Evolutionary conservation across 139 green algal species (phyloP), one percentile per base, ranked within the genome.

Genomic region (Coelastrella sp.): DNA sequence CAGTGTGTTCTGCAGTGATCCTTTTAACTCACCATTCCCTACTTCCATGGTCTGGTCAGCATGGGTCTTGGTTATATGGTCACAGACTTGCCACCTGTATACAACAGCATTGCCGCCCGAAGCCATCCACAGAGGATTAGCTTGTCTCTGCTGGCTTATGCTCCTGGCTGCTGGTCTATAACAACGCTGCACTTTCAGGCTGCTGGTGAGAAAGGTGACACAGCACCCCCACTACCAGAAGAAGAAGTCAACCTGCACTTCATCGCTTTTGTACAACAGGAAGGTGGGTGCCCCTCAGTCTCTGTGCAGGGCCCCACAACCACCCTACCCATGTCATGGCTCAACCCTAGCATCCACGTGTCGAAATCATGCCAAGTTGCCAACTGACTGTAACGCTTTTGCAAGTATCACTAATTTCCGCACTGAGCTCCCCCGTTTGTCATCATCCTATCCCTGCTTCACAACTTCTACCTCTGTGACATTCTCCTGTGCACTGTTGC

Each of bases 191-290:
- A 8, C 35, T 9, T 73, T 70, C 58, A 98, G 94, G 93, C 92
- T 17, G 96, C 96, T 24, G 97, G 95, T 6, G 89, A 93, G 72
- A 91, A 93, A 79, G 97, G 97, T 11, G 91, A 94, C 83, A 98
- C 96, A 0, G 94, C 91, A 0, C 89, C 96, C 0, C 97, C 96
- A 0, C 19, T 83, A 1, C 78, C 93, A 0, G 95, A 98, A 6
- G 96, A 97, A 20, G 93, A 97, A 6, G 94, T 99, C 6, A 84
- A 98, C 87, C 92, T 98, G 24, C 97, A 99, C 94, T 99, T 99
- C 93, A 96, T 98, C 8, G 93, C 94, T 11, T 96, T 99, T 65
- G 96, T 99, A 10, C 56, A 96, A 7, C 66, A 81, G 12, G 91
- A 97, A 24, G 96, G 96, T 95, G 70, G 56, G 73, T 1, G 19